Base-by-base conservation (phyloP, 495 filamentous ascomycete species). In the Opeltia flavorubescens region DNA sequence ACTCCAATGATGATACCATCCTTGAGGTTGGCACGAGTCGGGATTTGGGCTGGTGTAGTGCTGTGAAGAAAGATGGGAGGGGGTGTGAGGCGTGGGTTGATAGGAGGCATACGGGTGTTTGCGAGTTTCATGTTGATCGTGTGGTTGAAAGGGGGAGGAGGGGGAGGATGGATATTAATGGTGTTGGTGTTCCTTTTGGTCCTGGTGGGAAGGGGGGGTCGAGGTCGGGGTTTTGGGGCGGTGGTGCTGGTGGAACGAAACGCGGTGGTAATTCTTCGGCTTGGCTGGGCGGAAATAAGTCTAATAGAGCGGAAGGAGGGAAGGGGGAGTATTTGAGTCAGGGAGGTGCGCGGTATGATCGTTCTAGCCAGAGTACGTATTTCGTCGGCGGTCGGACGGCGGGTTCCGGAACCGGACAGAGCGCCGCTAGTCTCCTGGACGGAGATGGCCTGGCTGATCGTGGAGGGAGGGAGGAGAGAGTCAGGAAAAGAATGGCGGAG, bases 31-130 rank as follows among this genome's bases (percentile, higher is more conserved):
- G 93, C 27, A 76, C 74, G 15, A 78, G 85, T 3, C 72, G 85
- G 28, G 93, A 99, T 61, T 71, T 99, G 1, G 86, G 81, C 3
- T 95, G 80, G 60, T 99, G 93, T 66, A 89, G 87, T 59, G 72
- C 73, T 15, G 65, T 86, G 41, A 84, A 83, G 54, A 87, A 83
- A 53, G 88, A 95, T 64, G 89, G 89, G 21, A 74, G 81, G 50
- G 67, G 68, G 29, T 99, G 91, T 60, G 75, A 72, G 23, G 65
- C 70, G 40, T 99, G 93, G 93, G 70, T 99, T 27, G 87, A 99
- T 59, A 75, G 71, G 46, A 72, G 85, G 8, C 84, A 86, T 55
- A 94, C 88, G 5, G 83, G 94, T 51, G 86, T 83, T 59, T 99
- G 91, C 65, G 84, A 93, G 50, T 99, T 84, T 54, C 91, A 99